Percentiles rank a stretch among this genome's conserved stretches.
Evolutionary conservation across 140 eudicot species (phyloP).

Genomic region (Oenanthe javanica): DNA sequence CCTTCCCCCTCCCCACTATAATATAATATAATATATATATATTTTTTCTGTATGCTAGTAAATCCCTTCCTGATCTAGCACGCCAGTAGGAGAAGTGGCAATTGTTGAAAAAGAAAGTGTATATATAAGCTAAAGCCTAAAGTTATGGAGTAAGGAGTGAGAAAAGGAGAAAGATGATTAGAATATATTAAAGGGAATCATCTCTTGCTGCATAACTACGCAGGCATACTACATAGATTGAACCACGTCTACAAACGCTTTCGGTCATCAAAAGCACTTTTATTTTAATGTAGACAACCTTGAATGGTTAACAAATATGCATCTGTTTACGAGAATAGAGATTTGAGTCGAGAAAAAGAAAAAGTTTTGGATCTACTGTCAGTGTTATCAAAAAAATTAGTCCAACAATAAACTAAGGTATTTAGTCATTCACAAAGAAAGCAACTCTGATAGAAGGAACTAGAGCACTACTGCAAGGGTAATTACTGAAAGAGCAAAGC

Average conservation of each 20-base stretch:
- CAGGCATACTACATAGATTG: slow-evolving; percentile 22
- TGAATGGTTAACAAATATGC: not conserved
- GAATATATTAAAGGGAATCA: slow-evolving; percentile 20
- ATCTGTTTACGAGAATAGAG: not conserved
- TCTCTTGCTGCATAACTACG: slow-evolving; percentile 49
- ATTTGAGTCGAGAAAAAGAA: not conserved
- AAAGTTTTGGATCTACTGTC: not conserved
- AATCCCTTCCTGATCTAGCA: slow-evolving; percentile 6
- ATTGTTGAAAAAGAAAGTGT: slow-evolving; percentile 4
- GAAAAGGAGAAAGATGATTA: not conserved
- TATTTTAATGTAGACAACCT: not conserved
- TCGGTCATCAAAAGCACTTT: slow-evolving; percentile 5
- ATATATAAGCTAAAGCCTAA: not conserved
- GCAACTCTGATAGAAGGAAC: not conserved
- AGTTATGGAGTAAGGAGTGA: not conserved
- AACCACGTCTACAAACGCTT: slow-evolving; percentile 2
- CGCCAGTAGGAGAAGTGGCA: slow-evolving; percentile 2
- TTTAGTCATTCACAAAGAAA: not conserved
- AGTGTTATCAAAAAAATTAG: not conserved
- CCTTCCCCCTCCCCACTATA: slow-evolving; percentile 1
- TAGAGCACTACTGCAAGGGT: not conserved
- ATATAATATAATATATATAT: not conserved
- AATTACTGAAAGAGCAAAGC: not conserved
- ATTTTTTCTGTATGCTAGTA: not conserved
- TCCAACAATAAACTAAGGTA: not conserved